phyloP scores from a whole-genome alignment of 345 rosid genomes.

The Raphanus raphanistrum region DNA sequence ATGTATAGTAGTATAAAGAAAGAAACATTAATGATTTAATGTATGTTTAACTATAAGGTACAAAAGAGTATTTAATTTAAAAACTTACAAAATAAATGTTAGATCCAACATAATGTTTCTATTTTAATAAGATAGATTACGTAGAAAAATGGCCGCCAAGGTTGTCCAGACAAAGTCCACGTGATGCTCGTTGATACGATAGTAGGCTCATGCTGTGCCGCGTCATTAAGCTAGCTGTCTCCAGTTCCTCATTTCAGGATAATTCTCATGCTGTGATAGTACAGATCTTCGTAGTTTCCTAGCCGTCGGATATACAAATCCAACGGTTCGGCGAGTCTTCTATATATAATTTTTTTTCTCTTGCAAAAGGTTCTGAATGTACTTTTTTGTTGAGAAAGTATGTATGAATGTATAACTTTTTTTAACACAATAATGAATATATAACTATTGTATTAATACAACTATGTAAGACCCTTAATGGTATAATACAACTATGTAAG shows the following conservation, averaged over 20 bases:
- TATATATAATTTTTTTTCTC: too few species aligned
- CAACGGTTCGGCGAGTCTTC: constrained; percentile 9
- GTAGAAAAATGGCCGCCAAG: constrained; percentile 7
- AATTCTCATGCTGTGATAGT: constrained; percentile 29
- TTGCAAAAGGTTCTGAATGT: background rate
- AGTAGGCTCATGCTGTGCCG: constrained; percentile 15
- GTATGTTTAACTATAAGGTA: too few species aligned
- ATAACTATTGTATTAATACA: background rate
- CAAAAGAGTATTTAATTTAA: too few species aligned
- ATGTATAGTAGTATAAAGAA: too few species aligned
- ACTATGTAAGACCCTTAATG: background rate
- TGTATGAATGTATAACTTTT: background rate
- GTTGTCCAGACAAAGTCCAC: constrained; percentile 36
- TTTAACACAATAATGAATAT: background rate
- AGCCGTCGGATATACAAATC: constrained; percentile 20
- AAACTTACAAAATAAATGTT: too few species aligned
- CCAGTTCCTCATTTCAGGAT: constrained; percentile 33
- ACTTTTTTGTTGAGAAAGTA: background rate
- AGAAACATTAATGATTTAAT: too few species aligned
- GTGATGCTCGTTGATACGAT: constrained; percentile 34
- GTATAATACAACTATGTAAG: background rate
- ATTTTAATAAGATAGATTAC: too few species aligned
- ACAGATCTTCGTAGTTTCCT: background rate
- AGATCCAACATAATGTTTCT: too few species aligned
- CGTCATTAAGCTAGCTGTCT: constrained; percentile 29